Base-by-base conservation (phyloP, 257 asterid species). In the Ophiorrhiza pumila region DNA sequence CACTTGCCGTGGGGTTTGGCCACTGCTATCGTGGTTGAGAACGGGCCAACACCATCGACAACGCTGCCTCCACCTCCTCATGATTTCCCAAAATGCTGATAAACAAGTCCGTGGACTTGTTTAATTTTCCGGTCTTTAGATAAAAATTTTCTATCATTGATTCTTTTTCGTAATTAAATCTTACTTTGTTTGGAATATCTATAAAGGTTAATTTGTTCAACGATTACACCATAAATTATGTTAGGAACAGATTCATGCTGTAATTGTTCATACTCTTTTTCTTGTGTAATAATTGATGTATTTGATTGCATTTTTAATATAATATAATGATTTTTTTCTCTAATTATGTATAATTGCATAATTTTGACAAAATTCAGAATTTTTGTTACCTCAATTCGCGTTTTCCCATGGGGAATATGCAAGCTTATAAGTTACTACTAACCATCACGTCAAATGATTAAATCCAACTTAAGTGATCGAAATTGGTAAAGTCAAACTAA, bases 1-100 rank as follows among this genome's bases (percentile, higher is more conserved):
- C 97, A 92, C 77, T 80, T 92, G 82, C 90, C 90, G 1, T 88
- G 88, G 95, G 96, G 97, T 35, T 57, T 92, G 47, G 84, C 92
- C 3, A 81, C 86, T 0, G 96, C 85, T 17, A 81, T 92, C 32
- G 84, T 72, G 1, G 92, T 90, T 17, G 95, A 85, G 76, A 88
- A 92, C 71, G 97, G 97, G 70, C 89, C 87, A 2, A 88, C 95
- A 5, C 83, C 79, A 0, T 46, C 80, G 0, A 81, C 92, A 7
- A 84, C 62, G 15, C 69, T 90, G 68, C 95, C 95, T 20, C 91
- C 95, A 15, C 97, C 97, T 1, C 97, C 97, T 0, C 64, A 84
- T 0, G 96, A 88, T 84, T 78, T 84, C 53, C 97, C 97, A 42
- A 73, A 76, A 47, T 91, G 97, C 71, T 79, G 56, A 53, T 27